Conservation (phyloP, 371 early-diverging fungal species). For the Rhizomucor miehei region DNA sequence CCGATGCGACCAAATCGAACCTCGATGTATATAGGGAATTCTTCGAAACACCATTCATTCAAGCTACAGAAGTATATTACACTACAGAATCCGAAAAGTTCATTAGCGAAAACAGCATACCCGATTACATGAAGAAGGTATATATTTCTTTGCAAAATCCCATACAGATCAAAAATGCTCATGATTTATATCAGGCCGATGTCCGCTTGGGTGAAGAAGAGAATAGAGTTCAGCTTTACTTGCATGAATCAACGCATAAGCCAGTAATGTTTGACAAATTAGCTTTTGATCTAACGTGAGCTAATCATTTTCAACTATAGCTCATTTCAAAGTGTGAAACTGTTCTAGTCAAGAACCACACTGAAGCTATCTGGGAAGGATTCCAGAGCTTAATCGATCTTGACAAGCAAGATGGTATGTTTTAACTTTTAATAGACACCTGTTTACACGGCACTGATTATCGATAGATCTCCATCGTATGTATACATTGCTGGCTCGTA, state of each 20-base stretch:
- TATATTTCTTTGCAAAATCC: neutral
- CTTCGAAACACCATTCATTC: slow-evolving; percentile 82
- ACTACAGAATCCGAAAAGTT: slow-evolving; percentile 82
- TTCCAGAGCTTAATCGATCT: slow-evolving; percentile 84
- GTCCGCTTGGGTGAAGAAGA: slow-evolving; percentile 86
- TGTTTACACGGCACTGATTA: neutral
- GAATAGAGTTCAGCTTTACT: slow-evolving; percentile 79
- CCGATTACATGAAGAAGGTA: slow-evolving; percentile 92
- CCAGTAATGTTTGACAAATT: slow-evolving; percentile 47
- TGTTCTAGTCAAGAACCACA: slow-evolving; percentile 82
- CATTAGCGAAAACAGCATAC: slow-evolving; percentile 80
- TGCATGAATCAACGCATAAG: slow-evolving; percentile 78
- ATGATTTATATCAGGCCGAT: slow-evolving; percentile 57
- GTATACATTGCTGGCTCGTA: slow-evolving; percentile 78
- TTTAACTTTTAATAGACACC: neutral
- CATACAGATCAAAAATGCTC: neutral
- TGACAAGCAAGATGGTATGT: slow-evolving; percentile 74
- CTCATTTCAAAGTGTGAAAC: slow-evolving; percentile 79
- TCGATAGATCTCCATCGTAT: slow-evolving; percentile 77
- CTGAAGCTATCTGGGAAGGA: slow-evolving; percentile 78
- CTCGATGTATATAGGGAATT: slow-evolving; percentile 83
- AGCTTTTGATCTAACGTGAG: neutral
- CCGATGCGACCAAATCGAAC: slow-evolving; percentile 74
- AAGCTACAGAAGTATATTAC: slow-evolving; percentile 82
- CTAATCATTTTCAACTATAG: slow-evolving; percentile 8